Conservation (phyloP, 1,284 basidiomycete genomes). For the Vanrija pseudolonga region DNA sequence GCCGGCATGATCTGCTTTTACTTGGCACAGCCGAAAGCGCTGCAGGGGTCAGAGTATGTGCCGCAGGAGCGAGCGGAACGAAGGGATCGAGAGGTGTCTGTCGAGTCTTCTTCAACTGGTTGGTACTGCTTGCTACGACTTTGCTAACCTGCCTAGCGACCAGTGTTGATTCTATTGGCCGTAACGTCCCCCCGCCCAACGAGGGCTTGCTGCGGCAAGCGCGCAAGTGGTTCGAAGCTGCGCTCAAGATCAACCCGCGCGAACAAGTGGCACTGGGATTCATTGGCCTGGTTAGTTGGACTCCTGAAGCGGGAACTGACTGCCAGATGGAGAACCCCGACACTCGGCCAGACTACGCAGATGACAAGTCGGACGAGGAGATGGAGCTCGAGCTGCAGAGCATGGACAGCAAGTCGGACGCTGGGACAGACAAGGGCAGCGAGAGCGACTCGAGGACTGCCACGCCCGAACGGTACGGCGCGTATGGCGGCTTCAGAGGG, state of each 20-base stretch:
- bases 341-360: background rate
- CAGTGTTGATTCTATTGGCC: background rate
- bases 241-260: constrained; percentile 25
- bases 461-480: too few relatives aligned
- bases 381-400: too few relatives aligned
- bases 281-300: constrained; percentile 25
- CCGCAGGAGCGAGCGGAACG: background rate
- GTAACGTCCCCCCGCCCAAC: background rate
- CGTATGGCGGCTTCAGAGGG: too few relatives aligned
- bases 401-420: too few relatives aligned
- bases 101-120: background rate
- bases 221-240: constrained; percentile 32
- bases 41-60: background rate
- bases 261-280: constrained; percentile 33
- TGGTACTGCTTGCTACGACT: background rate
- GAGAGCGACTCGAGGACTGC: too few relatives aligned
- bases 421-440: too few relatives aligned
- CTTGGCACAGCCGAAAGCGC: constrained; percentile 42
- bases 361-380: background rate
- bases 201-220: constrained; percentile 23
- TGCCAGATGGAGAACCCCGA: constrained; percentile 7
- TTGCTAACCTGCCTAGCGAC: background rate
- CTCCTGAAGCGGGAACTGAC: background rate
- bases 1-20: constrained; percentile 69
- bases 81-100: background rate